Percentiles rank a stretch among this genome's conserved stretches.
phyloP scores from a whole-genome alignment of 352 stramenopile species.

The Blastocystis sp. region DNA sequence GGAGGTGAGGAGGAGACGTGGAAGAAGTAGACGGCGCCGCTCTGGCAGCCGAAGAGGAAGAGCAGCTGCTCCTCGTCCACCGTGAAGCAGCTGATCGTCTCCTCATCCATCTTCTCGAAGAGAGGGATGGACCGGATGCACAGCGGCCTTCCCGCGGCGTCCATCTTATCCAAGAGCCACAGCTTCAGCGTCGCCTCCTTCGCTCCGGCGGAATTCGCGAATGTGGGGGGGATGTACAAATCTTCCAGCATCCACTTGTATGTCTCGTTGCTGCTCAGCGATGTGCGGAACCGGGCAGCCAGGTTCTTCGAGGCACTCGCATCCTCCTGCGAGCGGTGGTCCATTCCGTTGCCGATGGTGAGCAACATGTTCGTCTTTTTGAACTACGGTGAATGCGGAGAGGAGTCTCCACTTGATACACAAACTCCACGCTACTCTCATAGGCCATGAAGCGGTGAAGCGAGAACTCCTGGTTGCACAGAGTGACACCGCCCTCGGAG shows the following conservation, averaged over 20 bases:
- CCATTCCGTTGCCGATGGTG: conserved; percentile 53
- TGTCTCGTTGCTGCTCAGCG: conserved; percentile 26
- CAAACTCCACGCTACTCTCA: conserved; percentile 34
- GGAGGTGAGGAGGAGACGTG: neutral
- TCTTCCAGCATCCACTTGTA: conserved; percentile 65
- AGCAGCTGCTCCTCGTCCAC: conserved; percentile 28
- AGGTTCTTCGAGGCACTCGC: conserved; percentile 25
- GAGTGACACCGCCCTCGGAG: conserved; percentile 48
- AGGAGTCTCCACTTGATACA: conserved; percentile 31
- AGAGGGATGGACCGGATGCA: conserved; percentile 36
- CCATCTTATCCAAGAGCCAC: conserved; percentile 42
- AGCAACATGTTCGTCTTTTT: conserved; percentile 49
- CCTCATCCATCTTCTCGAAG: conserved; percentile 65
- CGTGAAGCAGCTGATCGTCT: conserved; percentile 22
- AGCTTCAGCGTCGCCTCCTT: conserved; percentile 49
- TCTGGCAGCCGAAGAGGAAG: conserved; percentile 27
- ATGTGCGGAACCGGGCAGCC: conserved; percentile 24
- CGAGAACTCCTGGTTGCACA: conserved; percentile 45
- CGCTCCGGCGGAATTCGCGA: neutral
- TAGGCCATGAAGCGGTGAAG: conserved; percentile 58
- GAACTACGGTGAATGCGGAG: conserved; percentile 8
- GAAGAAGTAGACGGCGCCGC: conserved; percentile 17
- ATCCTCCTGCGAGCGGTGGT: conserved; percentile 23
- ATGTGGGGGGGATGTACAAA: conserved; percentile 12
- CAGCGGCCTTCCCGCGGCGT: conserved; percentile 31